Conservation (phyloP, 2,329 filamentous ascomycete species). For the Hymenoscyphus scutula region DNA sequence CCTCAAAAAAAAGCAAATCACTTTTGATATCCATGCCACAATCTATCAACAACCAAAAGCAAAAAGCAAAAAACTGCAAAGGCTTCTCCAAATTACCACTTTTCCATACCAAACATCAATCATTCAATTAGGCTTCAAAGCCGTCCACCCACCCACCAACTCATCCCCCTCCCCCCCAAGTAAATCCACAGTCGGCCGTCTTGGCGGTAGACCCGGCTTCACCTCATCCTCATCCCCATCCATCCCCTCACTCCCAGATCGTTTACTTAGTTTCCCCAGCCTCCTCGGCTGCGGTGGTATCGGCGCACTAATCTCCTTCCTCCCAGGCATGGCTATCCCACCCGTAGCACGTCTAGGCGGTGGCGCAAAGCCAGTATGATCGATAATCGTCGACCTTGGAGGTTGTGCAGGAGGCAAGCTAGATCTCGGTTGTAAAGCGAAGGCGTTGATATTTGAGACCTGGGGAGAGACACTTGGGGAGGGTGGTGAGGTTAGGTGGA, state of each 20-base stretch:
- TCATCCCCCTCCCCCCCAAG: conserved; percentile 29
- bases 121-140: conserved; percentile 27
- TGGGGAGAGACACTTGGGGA: conserved; percentile 24
- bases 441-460: conserved; percentile 20
- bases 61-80: too few relatives aligned
- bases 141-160: conserved; percentile 31
- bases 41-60: too few relatives aligned
- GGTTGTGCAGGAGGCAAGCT: conserved; percentile 14
- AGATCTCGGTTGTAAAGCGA: conserved; percentile 16
- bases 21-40: too few relatives aligned
- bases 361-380: conserved; percentile 26
- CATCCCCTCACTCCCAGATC: conserved; percentile 4
- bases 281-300: conserved; percentile 31
- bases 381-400: conserved; percentile 15
- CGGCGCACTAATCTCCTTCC: conserved; percentile 20
- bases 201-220: conserved; percentile 31
- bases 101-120: too few relatives aligned
- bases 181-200: conserved; percentile 30
- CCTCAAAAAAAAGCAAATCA: too few relatives aligned
- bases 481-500: conserved; percentile 32
- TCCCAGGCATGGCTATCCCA: conserved; percentile 8
- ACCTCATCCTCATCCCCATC: conserved; percentile 20
- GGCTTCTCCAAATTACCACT: too few relatives aligned
- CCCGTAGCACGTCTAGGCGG: conserved; percentile 27
- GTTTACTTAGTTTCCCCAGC: conserved; percentile 17